Percentiles rank a stretch among this genome's conserved stretches.
Conservation (phyloP, 371 early-diverging fungal species). For the Apophysomyces variabilis region DNA sequence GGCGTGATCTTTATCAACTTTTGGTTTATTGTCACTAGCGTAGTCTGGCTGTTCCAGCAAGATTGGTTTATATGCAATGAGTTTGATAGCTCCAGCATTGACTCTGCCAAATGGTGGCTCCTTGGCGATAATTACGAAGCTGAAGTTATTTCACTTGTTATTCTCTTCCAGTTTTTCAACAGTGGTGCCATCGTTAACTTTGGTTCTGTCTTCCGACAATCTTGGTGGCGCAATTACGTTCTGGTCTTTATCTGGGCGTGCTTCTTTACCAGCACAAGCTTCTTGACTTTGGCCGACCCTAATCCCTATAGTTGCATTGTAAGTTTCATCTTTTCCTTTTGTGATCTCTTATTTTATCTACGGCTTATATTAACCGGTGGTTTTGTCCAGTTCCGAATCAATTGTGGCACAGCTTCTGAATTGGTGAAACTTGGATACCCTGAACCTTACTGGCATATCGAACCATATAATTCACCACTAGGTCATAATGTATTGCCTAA, state of each 20-base stretch:
- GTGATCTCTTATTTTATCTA: too few relatives aligned
- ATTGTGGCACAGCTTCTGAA: conserved; percentile 68
- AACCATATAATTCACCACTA: conserved; percentile 57
- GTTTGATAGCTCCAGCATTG: conserved; percentile 68
- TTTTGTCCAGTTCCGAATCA: conserved; percentile 63
- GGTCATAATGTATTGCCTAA: conserved; percentile 75
- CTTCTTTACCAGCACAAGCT: conserved; percentile 59
- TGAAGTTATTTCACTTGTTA: conserved; percentile 61
- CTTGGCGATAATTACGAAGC: conserved; percentile 81
- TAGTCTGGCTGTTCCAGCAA: conserved; percentile 68
- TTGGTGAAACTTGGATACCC: conserved; percentile 59
- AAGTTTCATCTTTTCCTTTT: conserved; percentile 14
- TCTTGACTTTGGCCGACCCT: conserved; percentile 67
- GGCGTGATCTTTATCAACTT: conserved; percentile 73
- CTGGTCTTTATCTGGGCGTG: conserved; percentile 58
- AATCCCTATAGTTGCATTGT: conserved; percentile 68
- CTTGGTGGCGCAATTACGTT: conserved; percentile 67
- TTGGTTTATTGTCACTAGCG: conserved; percentile 56
- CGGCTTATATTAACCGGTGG: too few relatives aligned
- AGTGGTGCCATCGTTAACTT: conserved; percentile 72
- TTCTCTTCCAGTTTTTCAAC: conserved; percentile 68
- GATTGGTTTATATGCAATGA: conserved; percentile 76
- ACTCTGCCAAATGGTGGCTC: conserved; percentile 78
- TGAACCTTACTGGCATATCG: conserved; percentile 54
- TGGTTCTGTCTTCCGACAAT: conserved; percentile 65